phyloP scores from a whole-genome alignment of 225 moss, liverwort and hornwort genomes.

The Climacium dendroides region DNA sequence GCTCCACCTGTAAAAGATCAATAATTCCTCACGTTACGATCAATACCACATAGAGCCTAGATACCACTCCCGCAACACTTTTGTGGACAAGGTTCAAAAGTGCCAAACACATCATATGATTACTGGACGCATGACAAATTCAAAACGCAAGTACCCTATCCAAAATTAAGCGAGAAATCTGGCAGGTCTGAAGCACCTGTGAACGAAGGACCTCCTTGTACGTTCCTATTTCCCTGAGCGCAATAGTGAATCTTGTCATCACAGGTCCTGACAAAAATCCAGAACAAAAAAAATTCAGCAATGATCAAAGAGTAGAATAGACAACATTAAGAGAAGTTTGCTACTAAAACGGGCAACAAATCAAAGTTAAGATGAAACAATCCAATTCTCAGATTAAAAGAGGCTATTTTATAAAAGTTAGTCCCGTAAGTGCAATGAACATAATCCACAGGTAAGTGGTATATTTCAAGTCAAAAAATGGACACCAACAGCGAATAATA shows the following conservation, averaged over 20 bases:
- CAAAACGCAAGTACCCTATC: not conserved
- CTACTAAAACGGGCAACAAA: not conserved
- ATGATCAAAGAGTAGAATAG: not conserved
- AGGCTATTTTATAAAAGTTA: not conserved
- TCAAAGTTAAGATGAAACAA: not conserved
- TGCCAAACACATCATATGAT: not conserved
- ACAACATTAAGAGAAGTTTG: not conserved
- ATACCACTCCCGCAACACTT: not conserved
- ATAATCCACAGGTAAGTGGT: not conserved
- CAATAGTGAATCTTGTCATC: constrained; percentile 96
- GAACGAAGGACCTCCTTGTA: constrained; percentile 90
- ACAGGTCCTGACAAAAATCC: constrained; percentile 51
- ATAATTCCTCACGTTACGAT: not conserved
- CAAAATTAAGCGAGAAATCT: not conserved
- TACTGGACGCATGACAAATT: not conserved
- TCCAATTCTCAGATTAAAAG: not conserved
- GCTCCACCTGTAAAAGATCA: constrained; percentile 52
- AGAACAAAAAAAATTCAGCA: not conserved
- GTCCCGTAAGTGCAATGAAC: not conserved
- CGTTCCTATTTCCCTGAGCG: constrained; percentile 89
- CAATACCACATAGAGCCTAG: not conserved
- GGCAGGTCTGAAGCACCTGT: constrained; percentile 32
- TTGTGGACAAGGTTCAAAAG: not conserved
- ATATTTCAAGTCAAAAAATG: not conserved
- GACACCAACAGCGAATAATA: not conserved